Evolutionary conservation across 2,329 filamentous ascomycete genomes (phyloP).

Genomic region (Graphilbum fragrans): DNA sequence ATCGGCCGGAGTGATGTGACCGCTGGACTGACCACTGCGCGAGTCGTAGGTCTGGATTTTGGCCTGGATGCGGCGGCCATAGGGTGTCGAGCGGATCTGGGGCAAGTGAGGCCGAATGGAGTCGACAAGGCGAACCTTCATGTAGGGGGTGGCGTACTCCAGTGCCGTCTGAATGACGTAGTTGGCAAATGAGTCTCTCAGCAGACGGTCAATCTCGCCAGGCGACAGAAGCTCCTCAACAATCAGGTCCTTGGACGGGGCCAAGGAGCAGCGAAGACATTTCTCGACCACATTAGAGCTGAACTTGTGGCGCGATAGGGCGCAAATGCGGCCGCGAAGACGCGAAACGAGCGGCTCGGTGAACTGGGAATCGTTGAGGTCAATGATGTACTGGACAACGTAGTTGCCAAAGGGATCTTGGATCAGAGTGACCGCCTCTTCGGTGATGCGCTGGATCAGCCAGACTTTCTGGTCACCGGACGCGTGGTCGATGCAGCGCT

Average conservation of each 20-base stretch:
- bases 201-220: conserved; percentile 72
- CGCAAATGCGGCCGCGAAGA: conserved; percentile 62
- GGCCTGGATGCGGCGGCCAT: conserved; percentile 84
- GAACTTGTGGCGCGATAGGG: conserved; percentile 89
- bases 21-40: conserved; percentile 28
- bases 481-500: conserved; percentile 96
- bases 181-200: conserved; percentile 90
- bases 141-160: conserved; percentile 65
- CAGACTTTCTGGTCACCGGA: conserved; percentile 79
- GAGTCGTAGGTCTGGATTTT: conserved; percentile 60
- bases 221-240: conserved; percentile 68
- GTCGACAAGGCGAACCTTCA: conserved; percentile 68
- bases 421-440: conserved; percentile 77
- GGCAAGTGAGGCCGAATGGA: conserved; percentile 75
- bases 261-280: conserved; percentile 72
- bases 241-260: conserved; percentile 64
- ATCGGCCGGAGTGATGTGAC: conserved; percentile 40
- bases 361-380: conserved; percentile 76
- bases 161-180: conserved; percentile 96
- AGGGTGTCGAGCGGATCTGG: conserved; percentile 77
- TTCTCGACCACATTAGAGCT: conserved; percentile 99
- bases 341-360: conserved; percentile 77
- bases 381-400: conserved; percentile 96
- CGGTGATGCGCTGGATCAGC: conserved; percentile 77
- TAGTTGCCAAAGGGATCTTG: conserved; percentile 98